Percentiles rank a stretch among this genome's conserved stretches.
Evolutionary conservation across 106 monocot species (phyloP).

Genomic region (Amphibolis antarctica): DNA sequence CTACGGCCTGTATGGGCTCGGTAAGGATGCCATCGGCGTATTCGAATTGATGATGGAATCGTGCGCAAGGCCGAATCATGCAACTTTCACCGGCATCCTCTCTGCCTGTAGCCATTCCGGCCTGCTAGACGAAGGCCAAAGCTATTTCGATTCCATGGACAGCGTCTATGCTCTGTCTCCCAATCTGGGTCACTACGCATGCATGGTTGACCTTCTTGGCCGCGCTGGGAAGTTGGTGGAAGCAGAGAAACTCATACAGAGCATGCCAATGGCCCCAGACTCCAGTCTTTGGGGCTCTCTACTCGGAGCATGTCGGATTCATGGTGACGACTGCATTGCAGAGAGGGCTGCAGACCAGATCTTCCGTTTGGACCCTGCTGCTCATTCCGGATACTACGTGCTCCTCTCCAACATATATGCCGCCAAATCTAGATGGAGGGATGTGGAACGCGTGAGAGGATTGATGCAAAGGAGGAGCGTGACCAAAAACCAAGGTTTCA

Average conservation of each 20-base stretch:
- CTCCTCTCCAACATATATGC: constrained; percentile 66
- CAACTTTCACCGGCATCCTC: constrained; percentile 47
- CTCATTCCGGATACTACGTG: constrained; percentile 51
- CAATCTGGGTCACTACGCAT: constrained; percentile 37
- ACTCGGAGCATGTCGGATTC: constrained; percentile 43
- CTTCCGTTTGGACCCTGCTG: constrained; percentile 19
- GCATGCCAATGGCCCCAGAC: constrained; percentile 42
- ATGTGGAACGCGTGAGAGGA: constrained; percentile 47
- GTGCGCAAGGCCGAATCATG: constrained; percentile 31
- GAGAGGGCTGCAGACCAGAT: constrained; percentile 40
- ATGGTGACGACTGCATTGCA: constrained; percentile 35
- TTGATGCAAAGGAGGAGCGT: constrained; percentile 33
- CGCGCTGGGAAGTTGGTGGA: constrained; percentile 51
- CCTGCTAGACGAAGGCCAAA: constrained; percentile 32
- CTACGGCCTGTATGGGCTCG: constrained; percentile 47
- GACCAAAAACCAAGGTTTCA: constrained; percentile 39
- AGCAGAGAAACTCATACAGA: constrained; percentile 31
- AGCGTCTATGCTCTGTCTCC: constrained; percentile 21
- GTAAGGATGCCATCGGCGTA: constrained; percentile 25
- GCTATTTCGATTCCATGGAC: constrained; percentile 34
- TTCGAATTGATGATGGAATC: constrained; percentile 37
- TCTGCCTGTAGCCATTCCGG: constrained; percentile 57
- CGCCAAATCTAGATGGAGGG: constrained; percentile 53
- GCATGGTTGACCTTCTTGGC: constrained; percentile 56
- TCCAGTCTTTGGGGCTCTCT: constrained; percentile 46